Percentiles rank a stretch among this genome's conserved stretches.
These are phyloP conservation scores for Aspergillus floridensis DNA, from an alignment of 2,329 filamentous ascomycete species.

Conservation along the genomic window DNA sequence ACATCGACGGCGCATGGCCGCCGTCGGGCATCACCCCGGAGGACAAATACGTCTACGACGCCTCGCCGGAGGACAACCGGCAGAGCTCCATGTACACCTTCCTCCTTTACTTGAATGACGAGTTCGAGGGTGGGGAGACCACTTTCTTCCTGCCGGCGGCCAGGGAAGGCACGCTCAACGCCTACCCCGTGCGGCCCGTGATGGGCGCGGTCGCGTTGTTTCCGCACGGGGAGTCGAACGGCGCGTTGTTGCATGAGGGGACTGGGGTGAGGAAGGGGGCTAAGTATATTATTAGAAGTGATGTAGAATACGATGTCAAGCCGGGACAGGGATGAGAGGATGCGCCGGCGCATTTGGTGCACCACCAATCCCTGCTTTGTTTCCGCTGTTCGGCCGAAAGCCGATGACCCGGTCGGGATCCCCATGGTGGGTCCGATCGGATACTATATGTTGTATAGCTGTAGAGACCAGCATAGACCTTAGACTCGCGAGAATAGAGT, in stretches of 20 bases:
- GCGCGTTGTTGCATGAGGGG: conserved; percentile 66
- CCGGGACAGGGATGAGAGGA: conserved; percentile 4
- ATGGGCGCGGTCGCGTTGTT: conserved; percentile 69
- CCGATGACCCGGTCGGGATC: neutral
- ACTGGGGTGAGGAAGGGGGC: conserved; percentile 67
- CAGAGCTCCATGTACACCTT: conserved; percentile 70
- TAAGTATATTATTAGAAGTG: conserved; percentile 68
- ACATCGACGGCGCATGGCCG: conserved; percentile 72
- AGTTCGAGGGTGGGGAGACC: conserved; percentile 69
- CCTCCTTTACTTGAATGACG: conserved; percentile 67
- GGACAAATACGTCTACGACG: conserved; percentile 64
- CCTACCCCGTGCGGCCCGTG: conserved; percentile 65
- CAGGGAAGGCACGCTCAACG: conserved; percentile 64
- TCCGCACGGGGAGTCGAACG: conserved; percentile 65
- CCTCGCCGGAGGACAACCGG: conserved; percentile 57
- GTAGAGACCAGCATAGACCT: too few species aligned
- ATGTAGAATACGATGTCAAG: conserved; percentile 66
- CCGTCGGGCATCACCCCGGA: conserved; percentile 62
- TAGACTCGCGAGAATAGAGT: too few species aligned
- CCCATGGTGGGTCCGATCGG: neutral
- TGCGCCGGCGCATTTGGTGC: too few species aligned
- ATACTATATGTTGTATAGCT: too few species aligned
- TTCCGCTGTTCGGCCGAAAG: too few species aligned
- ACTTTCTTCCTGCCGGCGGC: conserved; percentile 67
- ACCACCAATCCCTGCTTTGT: too few species aligned